Percentiles rank a stretch among this genome's conserved stretches.
Evolutionary conservation across 2,329 filamentous ascomycete genomes (phyloP).

Genomic region (Fusarium foetens): DNA sequence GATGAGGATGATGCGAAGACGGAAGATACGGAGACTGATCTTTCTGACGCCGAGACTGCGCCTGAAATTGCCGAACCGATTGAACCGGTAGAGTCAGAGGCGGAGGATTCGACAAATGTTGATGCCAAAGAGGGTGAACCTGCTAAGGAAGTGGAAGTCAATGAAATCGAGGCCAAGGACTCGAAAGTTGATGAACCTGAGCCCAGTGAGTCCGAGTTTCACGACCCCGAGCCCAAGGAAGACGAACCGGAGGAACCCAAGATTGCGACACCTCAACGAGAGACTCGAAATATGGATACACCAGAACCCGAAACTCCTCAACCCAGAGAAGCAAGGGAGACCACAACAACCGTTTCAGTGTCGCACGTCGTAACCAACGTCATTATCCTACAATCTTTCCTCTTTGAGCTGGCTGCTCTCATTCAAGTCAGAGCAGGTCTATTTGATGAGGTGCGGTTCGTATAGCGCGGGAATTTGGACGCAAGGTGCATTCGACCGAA

Average conservation of each 20-base stretch:
- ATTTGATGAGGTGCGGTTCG: constrained; percentile 79
- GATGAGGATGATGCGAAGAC: constrained; percentile 4
- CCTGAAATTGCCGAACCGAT: not conserved
- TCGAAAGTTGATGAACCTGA: not conserved
- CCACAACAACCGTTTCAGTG: constrained; percentile 66
- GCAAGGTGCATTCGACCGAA: constrained; percentile 13
- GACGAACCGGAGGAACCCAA: not conserved
- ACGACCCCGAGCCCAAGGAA: not conserved
- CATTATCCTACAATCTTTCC: constrained; percentile 81
- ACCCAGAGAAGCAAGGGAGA: constrained; percentile 34
- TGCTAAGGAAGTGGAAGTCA: not conserved
- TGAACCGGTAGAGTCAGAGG: not conserved
- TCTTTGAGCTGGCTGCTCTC: constrained; percentile 79
- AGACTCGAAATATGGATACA: constrained; percentile 16
- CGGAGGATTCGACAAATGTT: not conserved
- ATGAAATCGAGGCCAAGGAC: not conserved
- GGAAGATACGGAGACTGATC: constrained; percentile 2
- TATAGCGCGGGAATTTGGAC: constrained; percentile 34
- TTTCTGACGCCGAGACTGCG: constrained; percentile 1
- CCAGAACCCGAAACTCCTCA: constrained; percentile 32
- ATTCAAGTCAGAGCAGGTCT: constrained; percentile 79
- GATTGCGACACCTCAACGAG: constrained; percentile 17
- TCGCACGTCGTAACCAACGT: constrained; percentile 84
- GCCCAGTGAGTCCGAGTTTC: not conserved
- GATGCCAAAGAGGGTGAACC: constrained; percentile 1